Evolutionary conservation across 176 grass and related monocot genomes (phyloP).

Genomic region (Leersia perrieri): DNA sequence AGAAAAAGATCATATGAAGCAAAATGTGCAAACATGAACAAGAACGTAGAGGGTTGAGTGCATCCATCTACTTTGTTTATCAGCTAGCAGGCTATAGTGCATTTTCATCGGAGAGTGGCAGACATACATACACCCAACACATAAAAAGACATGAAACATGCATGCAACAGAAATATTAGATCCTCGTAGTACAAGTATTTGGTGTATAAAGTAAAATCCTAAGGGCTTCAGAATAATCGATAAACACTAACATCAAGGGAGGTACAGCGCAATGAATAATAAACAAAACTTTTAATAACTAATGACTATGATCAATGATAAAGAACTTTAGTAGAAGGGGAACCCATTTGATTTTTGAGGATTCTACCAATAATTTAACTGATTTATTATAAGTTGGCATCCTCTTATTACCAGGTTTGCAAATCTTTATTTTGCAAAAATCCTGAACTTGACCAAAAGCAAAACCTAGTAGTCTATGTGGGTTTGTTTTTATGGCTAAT

Average conservation of each 20-base stretch:
- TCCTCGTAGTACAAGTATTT: slow-evolving; percentile 4
- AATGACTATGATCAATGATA: background rate
- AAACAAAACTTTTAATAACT: background rate
- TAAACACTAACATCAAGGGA: background rate
- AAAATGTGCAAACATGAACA: slow-evolving; percentile 18
- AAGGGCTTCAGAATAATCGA: background rate
- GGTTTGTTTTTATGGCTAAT: background rate
- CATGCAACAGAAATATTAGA: slow-evolving; percentile 9
- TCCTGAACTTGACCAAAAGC: background rate
- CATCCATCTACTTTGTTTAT: slow-evolving; percentile 24
- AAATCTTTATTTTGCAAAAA: background rate
- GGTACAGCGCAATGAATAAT: background rate
- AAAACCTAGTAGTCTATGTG: background rate
- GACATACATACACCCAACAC: slow-evolving; percentile 8
- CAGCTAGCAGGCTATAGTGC: slow-evolving; percentile 14
- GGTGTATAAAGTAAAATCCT: background rate
- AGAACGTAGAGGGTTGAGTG: background rate
- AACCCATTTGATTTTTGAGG: background rate
- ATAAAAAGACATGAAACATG: slow-evolving; percentile 1
- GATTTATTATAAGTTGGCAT: background rate
- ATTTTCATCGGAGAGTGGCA: background rate
- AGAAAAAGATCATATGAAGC: slow-evolving; percentile 12
- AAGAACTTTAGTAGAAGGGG: slow-evolving; percentile 11
- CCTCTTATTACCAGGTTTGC: background rate
- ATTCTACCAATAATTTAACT: background rate